phyloP scores from a whole-genome alignment of 1,284 basidiomycete genomes.

The Boletus semigastroideus region DNA sequence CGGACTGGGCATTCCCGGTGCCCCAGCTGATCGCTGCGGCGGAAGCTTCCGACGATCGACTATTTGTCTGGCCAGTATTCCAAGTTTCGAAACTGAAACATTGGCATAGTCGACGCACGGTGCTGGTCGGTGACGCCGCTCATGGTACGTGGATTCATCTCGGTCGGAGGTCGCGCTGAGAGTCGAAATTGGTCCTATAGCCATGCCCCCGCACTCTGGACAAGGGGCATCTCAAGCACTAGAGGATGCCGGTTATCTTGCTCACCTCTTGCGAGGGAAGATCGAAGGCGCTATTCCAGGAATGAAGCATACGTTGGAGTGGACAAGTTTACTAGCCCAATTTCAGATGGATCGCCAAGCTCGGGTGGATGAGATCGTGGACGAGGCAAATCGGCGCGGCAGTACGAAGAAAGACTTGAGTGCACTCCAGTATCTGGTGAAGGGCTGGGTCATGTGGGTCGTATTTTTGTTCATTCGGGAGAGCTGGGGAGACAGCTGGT shows the following conservation, averaged over 20 bases:
- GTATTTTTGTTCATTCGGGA: slow-evolving; percentile 25
- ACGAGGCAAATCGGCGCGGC: slow-evolving; percentile 32
- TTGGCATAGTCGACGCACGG: slow-evolving; percentile 29
- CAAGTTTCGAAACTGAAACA: slow-evolving; percentile 24
- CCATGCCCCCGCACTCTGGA: slow-evolving; percentile 36
- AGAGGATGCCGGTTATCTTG: slow-evolving; percentile 35
- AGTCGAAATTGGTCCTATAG: slow-evolving; percentile 9
- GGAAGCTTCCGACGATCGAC: slow-evolving; percentile 12
- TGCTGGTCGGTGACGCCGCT: slow-evolving; percentile 34
- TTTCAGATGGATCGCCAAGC: slow-evolving; percentile 29
- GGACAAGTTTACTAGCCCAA: slow-evolving; percentile 15
- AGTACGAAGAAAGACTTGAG: slow-evolving; percentile 23
- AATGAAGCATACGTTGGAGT: slow-evolving; percentile 6
- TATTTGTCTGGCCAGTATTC: slow-evolving; percentile 33
- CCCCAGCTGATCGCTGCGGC: slow-evolving; percentile 27
- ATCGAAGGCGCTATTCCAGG: slow-evolving; percentile 6
- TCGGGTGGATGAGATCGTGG: slow-evolving; percentile 29
- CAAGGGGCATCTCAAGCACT: slow-evolving; percentile 36
- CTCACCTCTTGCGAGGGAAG: slow-evolving; percentile 25
- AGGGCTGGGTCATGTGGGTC: slow-evolving; percentile 30
- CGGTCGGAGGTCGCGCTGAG: neutral
- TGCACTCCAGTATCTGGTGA: slow-evolving; percentile 18
- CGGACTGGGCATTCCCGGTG: slow-evolving; percentile 31
- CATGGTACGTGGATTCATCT: slow-evolving; percentile 24
- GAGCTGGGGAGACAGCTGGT: slow-evolving; percentile 34